phyloP scores from a whole-genome alignment of 345 rosid genomes.

The Hypericum perforatum region DNA sequence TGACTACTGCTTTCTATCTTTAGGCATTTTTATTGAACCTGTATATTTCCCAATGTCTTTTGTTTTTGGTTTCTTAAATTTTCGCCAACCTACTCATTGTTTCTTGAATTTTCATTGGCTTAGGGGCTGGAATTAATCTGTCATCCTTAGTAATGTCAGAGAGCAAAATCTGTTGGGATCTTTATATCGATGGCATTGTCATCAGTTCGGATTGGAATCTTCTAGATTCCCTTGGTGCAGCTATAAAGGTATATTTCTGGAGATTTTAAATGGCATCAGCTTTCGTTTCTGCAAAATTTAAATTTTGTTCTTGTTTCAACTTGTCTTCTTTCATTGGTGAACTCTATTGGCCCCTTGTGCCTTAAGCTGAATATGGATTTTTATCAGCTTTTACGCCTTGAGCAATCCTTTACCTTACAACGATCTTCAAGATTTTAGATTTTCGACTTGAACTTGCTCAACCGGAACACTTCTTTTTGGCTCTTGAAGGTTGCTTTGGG shows the following conservation, averaged over 20 bases:
- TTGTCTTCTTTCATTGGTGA: no score
- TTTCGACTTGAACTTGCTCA: no score
- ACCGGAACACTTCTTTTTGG: no score
- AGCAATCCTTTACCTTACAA: no score
- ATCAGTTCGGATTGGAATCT: slow-evolving; percentile 82
- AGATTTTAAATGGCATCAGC: no score
- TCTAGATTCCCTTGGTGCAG: slow-evolving; percentile 68
- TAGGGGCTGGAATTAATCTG: slow-evolving; percentile 80
- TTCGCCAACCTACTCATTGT: not conserved
- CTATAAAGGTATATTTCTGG: slow-evolving; percentile 47
- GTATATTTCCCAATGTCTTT: no score
- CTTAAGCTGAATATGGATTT: no score
- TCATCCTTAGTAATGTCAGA: slow-evolving; percentile 63
- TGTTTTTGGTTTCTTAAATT: not conserved
- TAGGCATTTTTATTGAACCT: not conserved
- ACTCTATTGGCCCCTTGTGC: no score
- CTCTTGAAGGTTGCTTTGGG: slow-evolving; percentile 76
- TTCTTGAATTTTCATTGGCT: not conserved
- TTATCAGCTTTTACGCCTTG: no score
- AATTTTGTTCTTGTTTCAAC: no score
- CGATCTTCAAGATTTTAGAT: no score
- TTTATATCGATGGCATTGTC: slow-evolving; percentile 75
- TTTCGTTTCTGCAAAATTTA: no score
- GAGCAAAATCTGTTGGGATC: slow-evolving; percentile 91
- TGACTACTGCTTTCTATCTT: not conserved